These are phyloP conservation scores for Violaceomyces palustris DNA, from an alignment of 1,284 basidiomycete genomes.

Conservation along the genomic window DNA sequence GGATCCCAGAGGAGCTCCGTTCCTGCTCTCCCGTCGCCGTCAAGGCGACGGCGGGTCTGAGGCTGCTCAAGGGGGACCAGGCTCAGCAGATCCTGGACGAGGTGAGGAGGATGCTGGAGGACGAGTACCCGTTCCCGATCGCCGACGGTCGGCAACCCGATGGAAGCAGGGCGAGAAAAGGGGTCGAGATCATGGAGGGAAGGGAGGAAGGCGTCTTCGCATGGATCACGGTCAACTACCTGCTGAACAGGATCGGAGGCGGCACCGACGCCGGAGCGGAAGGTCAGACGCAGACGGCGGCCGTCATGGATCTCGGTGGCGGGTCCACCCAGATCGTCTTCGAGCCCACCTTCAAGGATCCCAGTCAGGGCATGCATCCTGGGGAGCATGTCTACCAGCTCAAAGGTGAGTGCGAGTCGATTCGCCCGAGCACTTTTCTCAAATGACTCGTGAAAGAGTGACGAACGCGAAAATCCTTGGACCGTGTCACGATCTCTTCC, in stretches of 20 bases:
- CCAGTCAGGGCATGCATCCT: conserved; percentile 62
- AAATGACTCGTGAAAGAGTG: too few species aligned
- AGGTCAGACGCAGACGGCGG: too few species aligned
- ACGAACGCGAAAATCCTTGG: too few species aligned
- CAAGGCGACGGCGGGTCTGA: conserved; percentile 89
- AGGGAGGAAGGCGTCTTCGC: conserved; percentile 88
- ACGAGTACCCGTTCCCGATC: conserved; percentile 66
- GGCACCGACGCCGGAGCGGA: conserved; percentile 51
- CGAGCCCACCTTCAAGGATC: conserved; percentile 62
- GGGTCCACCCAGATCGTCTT: conserved; percentile 98
- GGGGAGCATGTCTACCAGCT: conserved; percentile 93
- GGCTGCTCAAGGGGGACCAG: conserved; percentile 67
- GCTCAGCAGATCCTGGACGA: conserved; percentile 72
- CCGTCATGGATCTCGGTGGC: conserved; percentile 92
- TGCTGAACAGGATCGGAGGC: conserved; percentile 42
- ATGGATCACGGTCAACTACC: conserved; percentile 96
- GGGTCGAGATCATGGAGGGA: conserved; percentile 72
- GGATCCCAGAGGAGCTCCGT: conserved; percentile 67
- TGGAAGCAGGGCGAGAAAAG: conserved; percentile 15
- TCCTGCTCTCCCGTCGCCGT: conserved; percentile 83
- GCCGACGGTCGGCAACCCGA: conserved; percentile 34
- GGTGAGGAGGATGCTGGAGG: conserved; percentile 65
- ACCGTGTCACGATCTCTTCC: too few species aligned
- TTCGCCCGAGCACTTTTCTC: too few species aligned
- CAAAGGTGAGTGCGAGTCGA: conserved; percentile 27